Conservation (phyloP, 148 eudicot genomes). For the Dianthus caryophyllus region DNA sequence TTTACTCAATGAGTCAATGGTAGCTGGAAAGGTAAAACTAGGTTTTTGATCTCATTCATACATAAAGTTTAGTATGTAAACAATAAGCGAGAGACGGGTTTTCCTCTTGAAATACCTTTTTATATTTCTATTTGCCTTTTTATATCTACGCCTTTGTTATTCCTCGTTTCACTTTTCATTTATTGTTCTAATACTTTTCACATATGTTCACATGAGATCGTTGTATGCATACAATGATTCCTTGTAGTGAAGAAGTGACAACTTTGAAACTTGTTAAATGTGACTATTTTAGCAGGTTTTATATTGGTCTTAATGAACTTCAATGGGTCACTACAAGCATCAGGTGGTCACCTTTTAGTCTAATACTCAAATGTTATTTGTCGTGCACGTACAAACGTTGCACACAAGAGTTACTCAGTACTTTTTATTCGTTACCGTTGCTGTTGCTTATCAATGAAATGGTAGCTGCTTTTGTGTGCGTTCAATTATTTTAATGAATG, state of each 20-base stretch:
- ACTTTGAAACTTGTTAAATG: too few relatives aligned
- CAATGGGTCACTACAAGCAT: too few relatives aligned
- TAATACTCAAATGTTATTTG: too few relatives aligned
- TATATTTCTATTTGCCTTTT: not conserved
- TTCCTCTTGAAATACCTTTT: not conserved
- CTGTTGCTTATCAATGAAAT: not conserved
- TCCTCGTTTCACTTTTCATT: not conserved
- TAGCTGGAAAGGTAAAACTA: not conserved
- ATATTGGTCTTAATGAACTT: too few relatives aligned
- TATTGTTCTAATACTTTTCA: too few relatives aligned
- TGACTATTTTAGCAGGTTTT: too few relatives aligned
- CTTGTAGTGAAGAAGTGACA: too few relatives aligned
- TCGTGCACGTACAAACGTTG: too few relatives aligned
- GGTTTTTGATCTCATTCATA: not conserved
- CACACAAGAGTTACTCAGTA: not conserved
- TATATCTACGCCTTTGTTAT: not conserved
- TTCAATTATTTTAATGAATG: not conserved
- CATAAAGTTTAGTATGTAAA: not conserved
- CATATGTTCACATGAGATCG: too few relatives aligned
- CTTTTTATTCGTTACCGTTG: not conserved
- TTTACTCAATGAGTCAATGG: not conserved
- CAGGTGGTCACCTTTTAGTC: too few relatives aligned
- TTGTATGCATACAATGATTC: too few relatives aligned
- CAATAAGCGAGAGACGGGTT: not conserved
- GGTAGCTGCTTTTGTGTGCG: not conserved